Percentiles rank a stretch among this genome's conserved stretches.
Conservation (phyloP, 495 filamentous ascomycete genomes). For the Thermothielavioides terrestris region DNA sequence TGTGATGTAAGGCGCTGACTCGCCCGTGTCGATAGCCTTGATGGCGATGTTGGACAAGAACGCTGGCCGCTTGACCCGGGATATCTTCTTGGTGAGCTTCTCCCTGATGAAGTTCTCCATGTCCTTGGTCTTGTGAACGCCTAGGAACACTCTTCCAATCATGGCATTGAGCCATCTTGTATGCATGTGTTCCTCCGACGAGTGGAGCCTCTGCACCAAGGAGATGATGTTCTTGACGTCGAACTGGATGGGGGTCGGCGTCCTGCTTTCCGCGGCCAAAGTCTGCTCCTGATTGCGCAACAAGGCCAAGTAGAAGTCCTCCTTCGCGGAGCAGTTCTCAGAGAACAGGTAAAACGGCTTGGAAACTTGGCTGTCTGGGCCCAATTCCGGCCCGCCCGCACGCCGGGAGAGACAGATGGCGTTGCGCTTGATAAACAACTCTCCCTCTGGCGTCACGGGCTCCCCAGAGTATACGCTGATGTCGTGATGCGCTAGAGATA, state of each 20-base stretch:
- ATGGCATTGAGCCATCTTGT: constrained; percentile 93
- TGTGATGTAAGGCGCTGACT: constrained; percentile 78
- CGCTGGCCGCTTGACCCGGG: constrained; percentile 81
- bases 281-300: constrained; percentile 72
- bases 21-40: constrained; percentile 75
- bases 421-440: constrained; percentile 92
- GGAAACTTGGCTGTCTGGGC: constrained; percentile 44
- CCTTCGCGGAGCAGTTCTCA: constrained; percentile 88
- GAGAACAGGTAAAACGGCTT: constrained; percentile 92
- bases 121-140: constrained; percentile 73
- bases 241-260: constrained; percentile 69
- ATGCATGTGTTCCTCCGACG: constrained; percentile 83
- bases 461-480: constrained; percentile 81
- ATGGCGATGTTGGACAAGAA: constrained; percentile 78
- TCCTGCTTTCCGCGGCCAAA: constrained; percentile 44
- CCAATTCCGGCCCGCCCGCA: constrained; percentile 47
- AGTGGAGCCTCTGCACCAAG: constrained; percentile 80
- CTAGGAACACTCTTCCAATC: constrained; percentile 78
- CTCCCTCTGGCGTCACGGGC: constrained; percentile 74
- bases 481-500: constrained; percentile 80
- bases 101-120: constrained; percentile 67
- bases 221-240: constrained; percentile 76
- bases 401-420: constrained; percentile 77
- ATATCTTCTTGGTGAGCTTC: constrained; percentile 95
- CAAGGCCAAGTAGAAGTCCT: constrained; percentile 95